Evolutionary conservation across 208 protist species (phyloP).

Genomic region (Wallacemonas sp.): DNA sequence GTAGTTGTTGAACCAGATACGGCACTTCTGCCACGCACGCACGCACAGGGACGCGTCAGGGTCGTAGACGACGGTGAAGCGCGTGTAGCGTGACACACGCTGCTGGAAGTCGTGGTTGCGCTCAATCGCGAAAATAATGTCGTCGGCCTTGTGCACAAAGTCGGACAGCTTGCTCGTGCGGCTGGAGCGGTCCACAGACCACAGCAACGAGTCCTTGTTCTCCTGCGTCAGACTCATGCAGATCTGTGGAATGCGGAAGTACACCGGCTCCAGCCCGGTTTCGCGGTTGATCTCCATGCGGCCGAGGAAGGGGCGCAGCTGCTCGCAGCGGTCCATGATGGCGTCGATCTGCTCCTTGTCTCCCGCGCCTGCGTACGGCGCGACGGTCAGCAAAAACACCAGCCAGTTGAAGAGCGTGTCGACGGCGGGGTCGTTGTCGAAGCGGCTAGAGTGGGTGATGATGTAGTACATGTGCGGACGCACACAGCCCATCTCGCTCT

Average conservation of each 20-base stretch:
- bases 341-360: conserved; percentile 47
- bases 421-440: conserved; percentile 46
- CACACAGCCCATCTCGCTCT: conserved; percentile 46
- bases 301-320: conserved; percentile 52
- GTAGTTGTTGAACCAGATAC: conserved; percentile 55
- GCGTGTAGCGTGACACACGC: conserved; percentile 45
- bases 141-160: conserved; percentile 79
- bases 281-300: conserved; percentile 76
- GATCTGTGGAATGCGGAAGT: conserved; percentile 82
- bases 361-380: conserved; percentile 41
- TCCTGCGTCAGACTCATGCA: conserved; percentile 63
- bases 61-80: conserved; percentile 30
- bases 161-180: conserved; percentile 76
- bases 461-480: conserved; percentile 30
- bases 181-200: conserved; percentile 75
- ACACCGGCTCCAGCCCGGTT: conserved; percentile 76
- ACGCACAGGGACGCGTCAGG: neutral
- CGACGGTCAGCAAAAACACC: conserved; percentile 60
- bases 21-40: conserved; percentile 21
- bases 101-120: conserved; percentile 50
- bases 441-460: conserved; percentile 37
- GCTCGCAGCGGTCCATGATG: conserved; percentile 39
- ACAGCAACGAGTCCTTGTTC: conserved; percentile 71
- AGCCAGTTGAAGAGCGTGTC: conserved; percentile 83
- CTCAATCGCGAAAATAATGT: conserved; percentile 87